These are phyloP conservation scores for Salvia rosmarinus DNA, from an alignment of 257 asterid species.

Conservation along the genomic window DNA sequence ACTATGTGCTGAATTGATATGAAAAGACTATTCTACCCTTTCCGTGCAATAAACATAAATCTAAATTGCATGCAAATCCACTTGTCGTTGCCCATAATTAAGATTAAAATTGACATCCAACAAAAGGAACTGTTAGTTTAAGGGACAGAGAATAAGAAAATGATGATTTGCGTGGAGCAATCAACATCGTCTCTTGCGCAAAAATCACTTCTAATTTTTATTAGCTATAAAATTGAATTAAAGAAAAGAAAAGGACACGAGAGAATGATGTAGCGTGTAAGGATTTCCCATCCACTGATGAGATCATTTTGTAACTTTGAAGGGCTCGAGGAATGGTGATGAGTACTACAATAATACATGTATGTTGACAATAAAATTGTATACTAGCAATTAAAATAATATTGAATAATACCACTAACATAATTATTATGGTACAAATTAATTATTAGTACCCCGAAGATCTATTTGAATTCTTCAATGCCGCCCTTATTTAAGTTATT, in stretches of 20 bases:
- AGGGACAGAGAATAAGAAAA: constrained; percentile 33
- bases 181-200: constrained; percentile 46
- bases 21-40: background rate
- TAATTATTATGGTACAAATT: too few species aligned
- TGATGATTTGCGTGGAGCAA: constrained; percentile 67
- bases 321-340: constrained; percentile 76
- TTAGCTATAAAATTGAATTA: background rate
- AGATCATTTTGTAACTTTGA: constrained; percentile 54
- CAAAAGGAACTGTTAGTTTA: constrained; percentile 10
- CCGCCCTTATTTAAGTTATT: background rate
- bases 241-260: constrained; percentile 37
- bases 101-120: constrained; percentile 24
- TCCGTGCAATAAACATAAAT: background rate
- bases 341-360: constrained; percentile 39
- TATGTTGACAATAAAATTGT: background rate
- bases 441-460: too few species aligned
- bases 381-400: background rate
- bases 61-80: constrained; percentile 25
- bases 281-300: constrained; percentile 52
- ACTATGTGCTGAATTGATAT: too few species aligned
- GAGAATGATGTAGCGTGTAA: constrained; percentile 81
- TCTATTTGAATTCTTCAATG: too few species aligned
- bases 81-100: background rate
- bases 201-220: constrained; percentile 21
- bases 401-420: too few species aligned